Base-by-base conservation (phyloP, 2,329 filamentous ascomycete species). In the Beauveria brongniartii region DNA sequence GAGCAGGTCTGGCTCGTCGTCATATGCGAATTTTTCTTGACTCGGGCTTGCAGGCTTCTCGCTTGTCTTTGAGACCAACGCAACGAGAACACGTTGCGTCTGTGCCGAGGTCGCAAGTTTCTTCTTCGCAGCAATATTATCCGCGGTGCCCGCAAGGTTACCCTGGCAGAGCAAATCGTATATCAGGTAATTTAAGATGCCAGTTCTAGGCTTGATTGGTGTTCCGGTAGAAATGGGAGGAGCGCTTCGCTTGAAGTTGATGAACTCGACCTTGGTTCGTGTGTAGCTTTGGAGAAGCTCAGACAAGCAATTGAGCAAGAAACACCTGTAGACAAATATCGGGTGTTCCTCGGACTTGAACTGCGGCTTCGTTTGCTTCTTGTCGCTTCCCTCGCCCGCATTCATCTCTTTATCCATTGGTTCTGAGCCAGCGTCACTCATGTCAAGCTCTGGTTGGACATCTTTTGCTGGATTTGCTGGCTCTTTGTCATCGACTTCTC, bases 241-340 rank as follows among this genome's bases (percentile, higher is more conserved):
- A 7, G 91, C 88, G 70, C 92, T 96, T 63, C 93, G 88, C 66
- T 95, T 97, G 77, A 97, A 99, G 73, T 97, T 97, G 78, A 99
- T 97, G 71, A 99, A 97, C 71, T 99, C 95, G 48, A 99, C 85
- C 80, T 99, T 99, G 9, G 92, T 91, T 59, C 92, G 87, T 67
- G 92, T 96, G 76, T 97, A 99, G 69, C 89, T 95, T 61, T 90
- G 87, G 16, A 99, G 80, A 16, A 99, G 83, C 73, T 99, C 94
- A 0, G 91, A 88, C 44, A 99, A 78, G 69, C 92, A 96, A 70
- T 94, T 92, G 37, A 99, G 82, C 56, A 99, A 78, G 77, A 97
- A 97, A 76, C 93, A 97, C 53, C 94, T 86, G 70, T 97, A 99
- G 58, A 97, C 88, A 75, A 96, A 99, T 63, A 96, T 97, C 0